Base-by-base conservation (phyloP, 1,139 yeast species). In the Yamadazyma siamensis region DNA sequence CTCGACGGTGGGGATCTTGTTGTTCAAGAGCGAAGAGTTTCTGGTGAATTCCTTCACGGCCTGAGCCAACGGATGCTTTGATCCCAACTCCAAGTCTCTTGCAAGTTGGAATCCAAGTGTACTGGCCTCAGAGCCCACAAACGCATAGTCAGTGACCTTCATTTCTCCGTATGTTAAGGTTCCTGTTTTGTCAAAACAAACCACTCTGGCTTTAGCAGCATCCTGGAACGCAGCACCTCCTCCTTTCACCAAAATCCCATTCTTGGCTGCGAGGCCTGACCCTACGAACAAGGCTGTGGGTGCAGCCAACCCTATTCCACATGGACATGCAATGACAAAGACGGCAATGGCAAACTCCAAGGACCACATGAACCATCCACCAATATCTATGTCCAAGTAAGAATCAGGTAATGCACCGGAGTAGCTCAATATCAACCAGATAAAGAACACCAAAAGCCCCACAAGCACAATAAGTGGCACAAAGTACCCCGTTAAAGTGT, bases 151-250 rank as follows among this genome's bases (percentile, higher is more conserved):
- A 1, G 82, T 76, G 3, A 83, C 72, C 30, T 59, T 58, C 28
- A 79, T 68, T 21, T 75, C 75, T 1, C 85, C 85, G 14, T 76
- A 78, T 0, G 94, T 83, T 38, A 83, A 59, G 0, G 94, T 83
- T 1, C 94, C 94, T 0, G 94, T 83, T 44, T 83, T 83, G 54
- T 83, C 94, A 53, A 83, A 83, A 45, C 89, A 83, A 10, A 82
- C 73, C 26, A 79, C 71, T 34, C 75, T 73, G 20, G 80, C 62
- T 18, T 61, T 63, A 2, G 88, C 74, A 2, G 83, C 89, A 47
- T 83, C 87, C 54, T 83, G 89, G 49, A 83, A 82, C 2, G 91
- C 88, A 31, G 77, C 79, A 26, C 94, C 94, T 9, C 94, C 94
- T 20, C 91, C 91, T 46, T 80, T 72, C 2, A 84, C 88, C 28